Evolutionary conservation across 306 rosid genomes (phyloP).

Genomic region (Corylus heterophylla): DNA sequence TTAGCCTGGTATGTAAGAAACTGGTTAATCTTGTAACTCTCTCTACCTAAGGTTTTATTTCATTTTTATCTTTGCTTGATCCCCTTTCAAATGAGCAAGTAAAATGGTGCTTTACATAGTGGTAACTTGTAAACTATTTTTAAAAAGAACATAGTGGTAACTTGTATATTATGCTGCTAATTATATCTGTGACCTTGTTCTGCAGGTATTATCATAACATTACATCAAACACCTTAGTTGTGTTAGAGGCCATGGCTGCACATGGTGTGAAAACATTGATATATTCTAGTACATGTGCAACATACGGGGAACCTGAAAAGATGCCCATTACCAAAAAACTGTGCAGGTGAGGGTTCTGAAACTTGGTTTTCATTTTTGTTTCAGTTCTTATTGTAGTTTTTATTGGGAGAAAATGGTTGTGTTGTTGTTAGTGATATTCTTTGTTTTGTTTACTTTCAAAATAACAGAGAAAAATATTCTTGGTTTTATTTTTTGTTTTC

Average conservation of each 20-base stretch:
- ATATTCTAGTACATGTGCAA: conserved; percentile 98
- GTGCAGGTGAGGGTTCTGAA: conserved; percentile 54
- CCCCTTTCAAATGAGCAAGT: neutral
- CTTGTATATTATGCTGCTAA: neutral
- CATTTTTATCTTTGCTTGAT: neutral
- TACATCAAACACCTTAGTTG: conserved; percentile 87
- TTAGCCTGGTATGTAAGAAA: too few relatives aligned
- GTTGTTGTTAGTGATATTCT: neutral
- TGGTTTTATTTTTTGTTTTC: neutral
- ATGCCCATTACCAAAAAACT: conserved; percentile 98
- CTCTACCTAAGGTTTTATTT: neutral
- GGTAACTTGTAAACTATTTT: too few relatives aligned
- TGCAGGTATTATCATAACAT: conserved; percentile 96
- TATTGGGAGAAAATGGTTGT: neutral
- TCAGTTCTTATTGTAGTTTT: conserved; percentile 6
- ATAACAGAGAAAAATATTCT: neutral
- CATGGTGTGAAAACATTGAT: conserved; percentile 82
- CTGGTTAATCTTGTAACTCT: neutral
- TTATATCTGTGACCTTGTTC: conserved; percentile 12
- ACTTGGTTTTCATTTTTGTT: neutral
- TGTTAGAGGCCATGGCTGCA: conserved; percentile 80
- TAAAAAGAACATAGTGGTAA: neutral
- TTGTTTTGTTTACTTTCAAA: neutral
- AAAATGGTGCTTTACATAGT: neutral
- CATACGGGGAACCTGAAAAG: conserved; percentile 95